Conservation (phyloP, 768 basidiomycete species). For the Mycena floridula region DNA sequence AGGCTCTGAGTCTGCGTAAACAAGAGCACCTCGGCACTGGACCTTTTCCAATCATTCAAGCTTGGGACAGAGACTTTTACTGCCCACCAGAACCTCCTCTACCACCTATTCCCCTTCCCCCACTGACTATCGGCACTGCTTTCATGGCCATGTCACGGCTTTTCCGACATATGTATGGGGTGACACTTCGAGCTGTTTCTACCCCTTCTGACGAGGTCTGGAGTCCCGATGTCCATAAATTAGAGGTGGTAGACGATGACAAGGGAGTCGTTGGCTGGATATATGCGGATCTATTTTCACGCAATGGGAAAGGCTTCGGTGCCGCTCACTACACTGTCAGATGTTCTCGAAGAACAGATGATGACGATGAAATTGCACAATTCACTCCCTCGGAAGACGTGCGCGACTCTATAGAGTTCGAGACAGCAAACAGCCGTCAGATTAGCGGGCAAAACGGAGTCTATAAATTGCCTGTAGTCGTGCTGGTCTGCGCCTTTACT, state of each 20-base stretch:
- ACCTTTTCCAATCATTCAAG: conserved; percentile 62
- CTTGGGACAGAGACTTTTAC: conserved; percentile 98
- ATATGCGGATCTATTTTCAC: conserved; percentile 86
- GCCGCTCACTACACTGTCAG: conserved; percentile 98
- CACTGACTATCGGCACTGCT: conserved; percentile 83
- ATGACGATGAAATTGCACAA: conserved; percentile 79
- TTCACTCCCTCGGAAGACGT: conserved; percentile 33
- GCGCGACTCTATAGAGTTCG: conserved; percentile 53
- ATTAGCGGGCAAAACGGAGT: conserved; percentile 60
- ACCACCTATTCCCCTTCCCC: conserved; percentile 66
- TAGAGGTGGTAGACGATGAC: conserved; percentile 89
- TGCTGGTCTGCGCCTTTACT: conserved; percentile 83
- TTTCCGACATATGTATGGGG: conserved; percentile 83
- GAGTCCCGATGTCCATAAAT: conserved; percentile 82
- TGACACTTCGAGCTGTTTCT: conserved; percentile 68
- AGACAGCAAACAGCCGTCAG: conserved; percentile 51
- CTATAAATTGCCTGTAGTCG: conserved; percentile 88
- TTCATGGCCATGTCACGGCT: conserved; percentile 89
- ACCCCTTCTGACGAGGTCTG: conserved; percentile 78
- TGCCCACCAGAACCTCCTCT: conserved; percentile 74
- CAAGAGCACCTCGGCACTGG: conserved; percentile 60
- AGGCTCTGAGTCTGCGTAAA: conserved; percentile 62
- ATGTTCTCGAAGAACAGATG: conserved; percentile 87
- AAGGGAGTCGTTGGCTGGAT: conserved; percentile 89
- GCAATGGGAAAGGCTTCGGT: conserved; percentile 80